phyloP scores from a whole-genome alignment of 2,329 filamentous ascomycete species.

The Herpotrichia juniperi region DNA sequence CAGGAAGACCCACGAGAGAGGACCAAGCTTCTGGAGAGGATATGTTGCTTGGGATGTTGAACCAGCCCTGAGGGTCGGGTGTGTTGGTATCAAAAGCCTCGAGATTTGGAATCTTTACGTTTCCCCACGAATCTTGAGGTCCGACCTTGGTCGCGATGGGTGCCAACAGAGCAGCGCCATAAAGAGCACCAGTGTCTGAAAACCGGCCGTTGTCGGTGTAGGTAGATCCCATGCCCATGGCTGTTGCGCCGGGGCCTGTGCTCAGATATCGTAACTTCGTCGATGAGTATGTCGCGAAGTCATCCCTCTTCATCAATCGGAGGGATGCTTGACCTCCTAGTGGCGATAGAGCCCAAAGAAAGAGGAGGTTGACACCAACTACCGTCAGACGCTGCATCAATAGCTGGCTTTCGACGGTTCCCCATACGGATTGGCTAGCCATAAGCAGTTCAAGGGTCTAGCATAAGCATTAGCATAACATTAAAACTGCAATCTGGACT shows the following conservation, averaged over 20 bases:
- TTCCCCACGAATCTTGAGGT: constrained; percentile 39
- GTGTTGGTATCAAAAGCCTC: constrained; percentile 12
- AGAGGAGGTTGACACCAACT: constrained; percentile 37
- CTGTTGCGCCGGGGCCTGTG: constrained; percentile 27
- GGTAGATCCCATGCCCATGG: constrained; percentile 19
- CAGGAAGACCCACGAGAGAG: constrained; percentile 36
- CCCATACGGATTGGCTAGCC: constrained; percentile 47
- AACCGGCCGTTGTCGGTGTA: constrained; percentile 21
- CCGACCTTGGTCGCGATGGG: constrained; percentile 28
- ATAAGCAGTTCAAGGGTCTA: constrained; percentile 43
- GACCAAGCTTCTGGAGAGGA: constrained; percentile 29
- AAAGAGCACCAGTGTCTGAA: constrained; percentile 28
- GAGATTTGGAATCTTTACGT: constrained; percentile 41
- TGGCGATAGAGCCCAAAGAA: constrained; percentile 45
- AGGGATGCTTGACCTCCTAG: constrained; percentile 46
- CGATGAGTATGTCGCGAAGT: background rate
- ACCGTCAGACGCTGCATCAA: constrained; percentile 35
- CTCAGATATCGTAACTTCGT: constrained; percentile 34
- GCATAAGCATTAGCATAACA: background rate
- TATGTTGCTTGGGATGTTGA: constrained; percentile 14
- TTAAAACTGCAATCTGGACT: too few species aligned
- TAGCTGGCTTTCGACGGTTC: constrained; percentile 42
- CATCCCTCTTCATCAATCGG: constrained; percentile 28
- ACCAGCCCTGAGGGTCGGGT: constrained; percentile 28
- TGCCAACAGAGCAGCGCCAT: constrained; percentile 31